Evolutionary conservation across 208 protist genomes (phyloP).

Genomic region (Trypanosoma vivax): DNA sequence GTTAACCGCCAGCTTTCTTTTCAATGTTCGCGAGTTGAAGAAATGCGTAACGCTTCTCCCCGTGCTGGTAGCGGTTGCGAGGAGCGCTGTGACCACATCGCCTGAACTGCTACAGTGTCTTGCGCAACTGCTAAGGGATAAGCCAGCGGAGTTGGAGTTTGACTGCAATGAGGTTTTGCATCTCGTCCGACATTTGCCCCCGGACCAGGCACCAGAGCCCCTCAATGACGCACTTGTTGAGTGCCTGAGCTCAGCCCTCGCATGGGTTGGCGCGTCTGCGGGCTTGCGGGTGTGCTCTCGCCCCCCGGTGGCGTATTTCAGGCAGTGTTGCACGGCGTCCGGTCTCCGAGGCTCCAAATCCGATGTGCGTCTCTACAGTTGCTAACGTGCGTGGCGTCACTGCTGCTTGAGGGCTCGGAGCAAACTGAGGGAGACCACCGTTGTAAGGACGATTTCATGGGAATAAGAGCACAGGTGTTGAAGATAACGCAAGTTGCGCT

Average conservation of each 20-base stretch:
- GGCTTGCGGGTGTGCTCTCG: conserved; percentile 6
- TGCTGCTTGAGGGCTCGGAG: not conserved
- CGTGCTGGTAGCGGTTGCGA: not conserved
- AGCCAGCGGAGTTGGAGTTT: not conserved
- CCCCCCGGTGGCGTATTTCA: conserved; percentile 2
- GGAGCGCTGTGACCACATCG: not conserved
- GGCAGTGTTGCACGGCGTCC: conserved; percentile 5
- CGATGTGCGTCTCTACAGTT: conserved; percentile 16
- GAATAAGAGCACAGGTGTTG: conserved; percentile 24
- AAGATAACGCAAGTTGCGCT: conserved; percentile 25
- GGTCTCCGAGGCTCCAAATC: not conserved
- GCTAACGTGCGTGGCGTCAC: conserved; percentile 10
- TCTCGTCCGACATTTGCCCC: too few relatives aligned
- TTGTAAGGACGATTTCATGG: not conserved
- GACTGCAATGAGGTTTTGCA: too few relatives aligned
- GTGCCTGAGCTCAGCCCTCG: conserved; percentile 4
- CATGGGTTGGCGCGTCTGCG: conserved; percentile 6
- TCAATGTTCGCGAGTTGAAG: not conserved
- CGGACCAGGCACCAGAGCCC: too few relatives aligned
- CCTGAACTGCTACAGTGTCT: conserved; percentile 3
- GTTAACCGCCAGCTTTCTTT: conserved; percentile 11
- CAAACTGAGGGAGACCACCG: conserved; percentile 2
- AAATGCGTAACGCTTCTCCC: conserved; percentile 7
- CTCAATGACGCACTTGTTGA: too few relatives aligned
- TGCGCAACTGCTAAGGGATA: conserved; percentile 6